Conservation (phyloP, 306 rosid species). For the Bauhinia variegata region DNA sequence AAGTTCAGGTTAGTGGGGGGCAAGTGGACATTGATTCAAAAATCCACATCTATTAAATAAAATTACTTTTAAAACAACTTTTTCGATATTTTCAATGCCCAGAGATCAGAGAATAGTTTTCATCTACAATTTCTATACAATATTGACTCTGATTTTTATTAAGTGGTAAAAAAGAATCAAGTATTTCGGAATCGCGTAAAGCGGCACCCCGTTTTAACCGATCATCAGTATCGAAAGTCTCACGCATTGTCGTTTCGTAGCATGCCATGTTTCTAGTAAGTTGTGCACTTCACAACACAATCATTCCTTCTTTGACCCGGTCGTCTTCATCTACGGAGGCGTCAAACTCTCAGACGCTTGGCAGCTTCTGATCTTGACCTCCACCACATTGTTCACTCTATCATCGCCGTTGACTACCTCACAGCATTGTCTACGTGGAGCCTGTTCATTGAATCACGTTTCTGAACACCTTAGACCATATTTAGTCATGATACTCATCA, state of each 20-base stretch:
- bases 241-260: background rate
- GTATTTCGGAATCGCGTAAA: background rate
- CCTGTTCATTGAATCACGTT: slow-evolving; percentile 49
- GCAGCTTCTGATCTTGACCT: slow-evolving; percentile 57
- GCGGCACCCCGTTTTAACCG: background rate
- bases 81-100: too few species aligned
- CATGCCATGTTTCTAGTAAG: background rate
- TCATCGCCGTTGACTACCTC: slow-evolving; percentile 40
- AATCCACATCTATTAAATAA: too few species aligned
- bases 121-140: too few species aligned
- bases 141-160: too few species aligned
- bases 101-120: too few species aligned
- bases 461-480: too few species aligned
- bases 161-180: too few species aligned
- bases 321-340: slow-evolving; percentile 34
- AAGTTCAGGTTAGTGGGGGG: too few species aligned
- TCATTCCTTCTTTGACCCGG: background rate
- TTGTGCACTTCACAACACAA: background rate
- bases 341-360: slow-evolving; percentile 58
- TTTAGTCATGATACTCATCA: too few species aligned
- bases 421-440: slow-evolving; percentile 88
- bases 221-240: background rate
- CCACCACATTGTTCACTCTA: background rate
- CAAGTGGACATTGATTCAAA: too few species aligned
- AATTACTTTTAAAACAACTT: too few species aligned